Conservation (phyloP, 805 yeast genomes). For the Schwanniomyces vanrijiae region DNA sequence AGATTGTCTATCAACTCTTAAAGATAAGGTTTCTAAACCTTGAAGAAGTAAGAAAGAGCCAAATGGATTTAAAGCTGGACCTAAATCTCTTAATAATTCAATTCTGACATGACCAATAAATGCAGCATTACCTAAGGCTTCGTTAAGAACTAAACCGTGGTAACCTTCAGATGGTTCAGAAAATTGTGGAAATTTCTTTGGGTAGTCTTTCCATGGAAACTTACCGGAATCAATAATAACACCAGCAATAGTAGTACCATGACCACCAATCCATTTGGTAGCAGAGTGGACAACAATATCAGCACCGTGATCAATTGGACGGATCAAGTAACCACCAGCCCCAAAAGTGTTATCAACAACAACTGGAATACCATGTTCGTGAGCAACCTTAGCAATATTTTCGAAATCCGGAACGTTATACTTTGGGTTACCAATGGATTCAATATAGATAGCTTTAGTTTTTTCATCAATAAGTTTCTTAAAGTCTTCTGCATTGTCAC, state of each 20-base stretch:
- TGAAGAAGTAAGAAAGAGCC: slow-evolving; percentile 82
- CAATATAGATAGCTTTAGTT: slow-evolving; percentile 88
- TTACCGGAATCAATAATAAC: slow-evolving; percentile 87
- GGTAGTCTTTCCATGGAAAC: slow-evolving; percentile 86
- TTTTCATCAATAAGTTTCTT: slow-evolving; percentile 73
- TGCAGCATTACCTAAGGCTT: slow-evolving; percentile 78
- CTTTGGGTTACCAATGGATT: slow-evolving; percentile 90
- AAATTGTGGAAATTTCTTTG: slow-evolving; percentile 88
- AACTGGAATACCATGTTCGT: slow-evolving; percentile 82
- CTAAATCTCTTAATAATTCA: slow-evolving; percentile 87
- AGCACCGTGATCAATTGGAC: slow-evolving; percentile 86
- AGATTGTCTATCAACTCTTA: slow-evolving; percentile 92
- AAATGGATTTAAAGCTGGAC: slow-evolving; percentile 87
- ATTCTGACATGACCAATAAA: slow-evolving; percentile 78
- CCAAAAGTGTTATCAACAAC: slow-evolving; percentile 97
- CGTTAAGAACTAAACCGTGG: slow-evolving; percentile 83
- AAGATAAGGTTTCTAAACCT: slow-evolving; percentile 91
- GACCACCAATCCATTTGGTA: slow-evolving; percentile 98
- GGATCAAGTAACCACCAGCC: slow-evolving; percentile 88
- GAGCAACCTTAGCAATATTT: slow-evolving; percentile 71
- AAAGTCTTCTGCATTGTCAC: slow-evolving; percentile 75
- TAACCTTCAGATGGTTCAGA: slow-evolving; percentile 90
- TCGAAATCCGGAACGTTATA: slow-evolving; percentile 92
- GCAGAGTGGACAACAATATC: slow-evolving; percentile 93
- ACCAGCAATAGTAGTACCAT: slow-evolving; percentile 94